Conservation (phyloP, 2,329 filamentous ascomycete species). For the Fusarium ambrosium region DNA sequence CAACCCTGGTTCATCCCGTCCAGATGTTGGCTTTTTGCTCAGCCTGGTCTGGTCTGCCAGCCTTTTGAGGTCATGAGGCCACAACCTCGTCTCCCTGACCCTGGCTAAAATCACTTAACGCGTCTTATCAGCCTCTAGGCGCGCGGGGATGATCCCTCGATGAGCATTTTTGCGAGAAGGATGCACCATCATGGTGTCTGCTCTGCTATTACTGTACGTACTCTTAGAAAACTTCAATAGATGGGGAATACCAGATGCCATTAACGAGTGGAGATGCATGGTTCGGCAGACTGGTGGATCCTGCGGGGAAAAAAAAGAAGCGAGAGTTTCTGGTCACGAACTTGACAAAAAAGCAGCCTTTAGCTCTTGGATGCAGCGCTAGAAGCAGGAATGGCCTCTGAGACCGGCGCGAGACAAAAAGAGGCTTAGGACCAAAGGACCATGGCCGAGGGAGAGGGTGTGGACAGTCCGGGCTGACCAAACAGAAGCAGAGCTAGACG, state of each 20-base stretch:
- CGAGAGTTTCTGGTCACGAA: slow-evolving; percentile 11
- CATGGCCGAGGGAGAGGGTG: slow-evolving; percentile 7
- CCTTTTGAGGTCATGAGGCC: slow-evolving; percentile 10
- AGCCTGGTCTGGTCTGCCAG: slow-evolving; percentile 1
- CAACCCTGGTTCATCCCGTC: slow-evolving; percentile 4
- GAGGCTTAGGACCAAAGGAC: slow-evolving; percentile 26
- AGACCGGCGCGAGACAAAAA: slow-evolving; percentile 29
- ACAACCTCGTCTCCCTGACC: not conserved
- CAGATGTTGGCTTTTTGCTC: not conserved
- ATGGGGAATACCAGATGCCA: not conserved
- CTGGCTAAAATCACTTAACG: not conserved
- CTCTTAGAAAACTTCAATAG: not conserved
- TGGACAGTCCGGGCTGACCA: not conserved
- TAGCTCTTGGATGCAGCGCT: slow-evolving; percentile 9
- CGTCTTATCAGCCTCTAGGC: not conserved
- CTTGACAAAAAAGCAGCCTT: slow-evolving; percentile 1
- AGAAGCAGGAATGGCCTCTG: slow-evolving; percentile 22
- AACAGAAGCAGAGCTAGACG: slow-evolving; percentile 13
- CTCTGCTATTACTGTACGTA: not conserved
- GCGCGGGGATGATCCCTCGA: not conserved
- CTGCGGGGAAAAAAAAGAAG: slow-evolving; percentile 34
- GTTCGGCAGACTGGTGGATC: slow-evolving; percentile 19
- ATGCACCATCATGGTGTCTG: not conserved
- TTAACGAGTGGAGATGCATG: slow-evolving; percentile 3
- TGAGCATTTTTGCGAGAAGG: not conserved